These are phyloP conservation scores for Saccharum hybrid DNA, from an alignment of 202 grass and related monocot genomes.

Conservation along the genomic window DNA sequence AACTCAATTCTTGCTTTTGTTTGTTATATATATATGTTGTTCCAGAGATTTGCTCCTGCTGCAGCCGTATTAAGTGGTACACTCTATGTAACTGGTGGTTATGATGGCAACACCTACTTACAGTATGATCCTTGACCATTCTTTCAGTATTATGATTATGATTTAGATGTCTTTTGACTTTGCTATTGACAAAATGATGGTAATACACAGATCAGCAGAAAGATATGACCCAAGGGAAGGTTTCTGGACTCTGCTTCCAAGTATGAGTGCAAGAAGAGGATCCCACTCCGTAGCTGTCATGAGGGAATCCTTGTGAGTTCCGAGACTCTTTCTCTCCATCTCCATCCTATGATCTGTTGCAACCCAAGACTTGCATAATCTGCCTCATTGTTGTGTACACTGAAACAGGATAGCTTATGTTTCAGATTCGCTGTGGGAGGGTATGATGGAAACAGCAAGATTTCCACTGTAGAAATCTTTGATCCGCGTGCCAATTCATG, in stretches of 20 bases:
- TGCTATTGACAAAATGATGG: constrained; percentile 19
- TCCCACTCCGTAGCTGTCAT: constrained; percentile 58
- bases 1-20: constrained; percentile 12
- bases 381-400: not conserved
- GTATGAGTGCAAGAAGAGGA: constrained; percentile 71
- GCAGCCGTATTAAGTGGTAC: constrained; percentile 56
- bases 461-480: constrained; percentile 71
- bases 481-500: constrained; percentile 70
- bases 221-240: constrained; percentile 95
- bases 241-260: constrained; percentile 69
- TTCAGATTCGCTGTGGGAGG: constrained; percentile 79
- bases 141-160: constrained; percentile 6
- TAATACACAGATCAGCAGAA: constrained; percentile 65
- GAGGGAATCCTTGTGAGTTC: constrained; percentile 54
- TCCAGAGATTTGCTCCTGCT: constrained; percentile 76
- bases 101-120: constrained; percentile 71
- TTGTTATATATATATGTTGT: constrained; percentile 32
- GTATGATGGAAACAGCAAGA: constrained; percentile 49
- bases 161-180: constrained; percentile 14
- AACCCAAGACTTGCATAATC: not conserved
- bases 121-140: constrained; percentile 53
- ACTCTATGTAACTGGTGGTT: constrained; percentile 76
- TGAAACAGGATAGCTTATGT: not conserved
- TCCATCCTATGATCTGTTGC: constrained; percentile 5
- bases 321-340: not conserved